Evolutionary conservation across 2,329 filamentous ascomycete species (phyloP).

Genomic region (Amauroascus verrucosus): DNA sequence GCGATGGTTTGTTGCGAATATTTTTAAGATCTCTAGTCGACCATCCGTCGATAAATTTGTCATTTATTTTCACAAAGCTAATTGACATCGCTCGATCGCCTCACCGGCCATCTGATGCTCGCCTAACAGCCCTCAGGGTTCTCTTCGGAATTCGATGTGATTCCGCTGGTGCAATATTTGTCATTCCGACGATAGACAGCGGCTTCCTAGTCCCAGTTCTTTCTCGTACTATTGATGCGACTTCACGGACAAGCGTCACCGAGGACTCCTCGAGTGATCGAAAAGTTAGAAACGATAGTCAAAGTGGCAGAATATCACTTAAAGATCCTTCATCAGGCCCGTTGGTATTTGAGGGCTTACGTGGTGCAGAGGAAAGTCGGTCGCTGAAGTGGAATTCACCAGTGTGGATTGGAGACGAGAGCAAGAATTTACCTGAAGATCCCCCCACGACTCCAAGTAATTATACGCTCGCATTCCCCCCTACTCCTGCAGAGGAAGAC

Average conservation of each 20-base stretch:
- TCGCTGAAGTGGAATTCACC: slow-evolving; percentile 33
- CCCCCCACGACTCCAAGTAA: slow-evolving; percentile 41
- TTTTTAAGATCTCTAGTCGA: slow-evolving; percentile 62
- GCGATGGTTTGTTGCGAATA: slow-evolving; percentile 60
- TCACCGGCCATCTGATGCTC: slow-evolving; percentile 55
- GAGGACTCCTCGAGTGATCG: slow-evolving; percentile 35
- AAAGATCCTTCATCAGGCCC: slow-evolving; percentile 25
- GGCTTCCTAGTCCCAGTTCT: slow-evolving; percentile 62
- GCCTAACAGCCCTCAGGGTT: slow-evolving; percentile 64
- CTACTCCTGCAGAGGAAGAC: slow-evolving; percentile 23
- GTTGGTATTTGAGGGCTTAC: slow-evolving; percentile 26
- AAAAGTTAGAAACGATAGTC: slow-evolving; percentile 27
- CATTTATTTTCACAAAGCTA: slow-evolving; percentile 52
- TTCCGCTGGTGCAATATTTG: slow-evolving; percentile 63
- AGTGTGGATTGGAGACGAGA: slow-evolving; percentile 49
- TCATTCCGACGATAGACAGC: slow-evolving; percentile 60
- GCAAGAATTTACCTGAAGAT: slow-evolving; percentile 45
- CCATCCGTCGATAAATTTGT: slow-evolving; percentile 53
- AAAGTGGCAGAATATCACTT: slow-evolving; percentile 23
- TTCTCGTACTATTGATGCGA: slow-evolving; percentile 51
- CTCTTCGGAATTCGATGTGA: slow-evolving; percentile 77
- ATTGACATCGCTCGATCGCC: slow-evolving; percentile 53
- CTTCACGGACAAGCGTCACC: slow-evolving; percentile 34
- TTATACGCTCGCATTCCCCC: slow-evolving; percentile 41
- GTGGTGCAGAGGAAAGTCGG: slow-evolving; percentile 27